Evolutionary conservation across 2,329 filamentous ascomycete species (phyloP).

Genomic region (Metarhizium album): DNA sequence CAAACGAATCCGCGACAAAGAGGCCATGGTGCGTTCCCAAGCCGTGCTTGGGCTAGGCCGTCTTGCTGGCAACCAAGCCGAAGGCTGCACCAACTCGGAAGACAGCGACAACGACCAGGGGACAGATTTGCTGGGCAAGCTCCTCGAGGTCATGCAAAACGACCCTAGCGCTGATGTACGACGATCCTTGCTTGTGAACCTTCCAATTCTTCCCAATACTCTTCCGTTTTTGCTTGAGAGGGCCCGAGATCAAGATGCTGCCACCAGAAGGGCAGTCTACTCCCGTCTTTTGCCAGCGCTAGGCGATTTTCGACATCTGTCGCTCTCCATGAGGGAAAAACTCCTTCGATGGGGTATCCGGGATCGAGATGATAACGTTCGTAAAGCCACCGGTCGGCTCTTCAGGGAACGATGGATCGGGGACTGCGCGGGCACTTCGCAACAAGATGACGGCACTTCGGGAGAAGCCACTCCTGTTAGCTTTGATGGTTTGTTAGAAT

Average conservation of each 20-base stretch:
- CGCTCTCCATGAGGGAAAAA: constrained; percentile 89
- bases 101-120: constrained; percentile 53
- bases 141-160: constrained; percentile 82
- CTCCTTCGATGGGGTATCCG: constrained; percentile 87
- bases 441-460: constrained; percentile 46
- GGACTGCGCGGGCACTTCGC: constrained; percentile 65
- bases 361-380: constrained; percentile 87
- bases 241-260: constrained; percentile 77
- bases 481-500: constrained; percentile 75
- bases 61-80: constrained; percentile 67
- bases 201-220: constrained; percentile 75
- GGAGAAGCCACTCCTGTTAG: constrained; percentile 52
- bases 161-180: constrained; percentile 91
- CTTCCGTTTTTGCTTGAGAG: constrained; percentile 82
- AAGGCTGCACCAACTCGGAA: constrained; percentile 58
- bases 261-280: constrained; percentile 78
- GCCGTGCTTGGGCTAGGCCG: constrained; percentile 84
- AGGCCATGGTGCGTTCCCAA: constrained; percentile 83
- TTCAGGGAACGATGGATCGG: constrained; percentile 98
- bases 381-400: constrained; percentile 79
- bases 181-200: constrained; percentile 75
- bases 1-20: constrained; percentile 85
- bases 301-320: constrained; percentile 89
- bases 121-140: constrained; percentile 65
- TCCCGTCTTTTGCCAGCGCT: constrained; percentile 76